Evolutionary conservation across 768 basidiomycete species (phyloP).

Genomic region (Termitomyces sp.): DNA sequence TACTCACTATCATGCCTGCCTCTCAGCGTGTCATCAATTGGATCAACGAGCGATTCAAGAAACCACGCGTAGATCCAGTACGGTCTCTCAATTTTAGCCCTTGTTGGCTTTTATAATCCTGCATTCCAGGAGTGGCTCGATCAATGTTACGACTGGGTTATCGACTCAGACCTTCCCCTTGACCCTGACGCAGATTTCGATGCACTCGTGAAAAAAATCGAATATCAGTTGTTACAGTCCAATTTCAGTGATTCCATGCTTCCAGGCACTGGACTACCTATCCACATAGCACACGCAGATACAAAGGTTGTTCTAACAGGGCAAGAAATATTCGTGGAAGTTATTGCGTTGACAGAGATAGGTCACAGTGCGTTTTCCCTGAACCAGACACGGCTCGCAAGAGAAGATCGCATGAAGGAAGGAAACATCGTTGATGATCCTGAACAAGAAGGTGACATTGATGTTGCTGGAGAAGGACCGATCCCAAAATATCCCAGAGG

Average conservation of each 20-base stretch:
- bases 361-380: slow-evolving; percentile 79
- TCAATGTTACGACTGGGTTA: slow-evolving; percentile 65
- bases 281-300: slow-evolving; percentile 27
- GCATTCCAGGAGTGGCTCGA: slow-evolving; percentile 64
- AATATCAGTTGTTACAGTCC: slow-evolving; percentile 66
- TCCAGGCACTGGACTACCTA: slow-evolving; percentile 62
- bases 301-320: slow-evolving; percentile 28
- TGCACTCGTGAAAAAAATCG: slow-evolving; percentile 48
- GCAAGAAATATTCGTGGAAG: slow-evolving; percentile 65
- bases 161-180: slow-evolving; percentile 34
- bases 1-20: slow-evolving; percentile 22
- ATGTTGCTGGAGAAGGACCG: slow-evolving; percentile 63
- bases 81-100: slow-evolving; percentile 10
- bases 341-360: slow-evolving; percentile 76
- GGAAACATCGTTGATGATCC: slow-evolving; percentile 31
- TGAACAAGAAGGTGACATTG: slow-evolving; percentile 49
- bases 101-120: background rate
- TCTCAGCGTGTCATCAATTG: slow-evolving; percentile 39
- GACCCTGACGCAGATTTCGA: slow-evolving; percentile 42
- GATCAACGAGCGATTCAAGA: slow-evolving; percentile 50
- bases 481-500: slow-evolving; percentile 78
- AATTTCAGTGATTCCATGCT: slow-evolving; percentile 69
- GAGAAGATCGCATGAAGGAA: slow-evolving; percentile 57
- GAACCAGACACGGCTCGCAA: slow-evolving; percentile 59
- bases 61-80: slow-evolving; percentile 60